Conservation (phyloP, 179 eudicot species). For the Corrigiola litoralis region DNA sequence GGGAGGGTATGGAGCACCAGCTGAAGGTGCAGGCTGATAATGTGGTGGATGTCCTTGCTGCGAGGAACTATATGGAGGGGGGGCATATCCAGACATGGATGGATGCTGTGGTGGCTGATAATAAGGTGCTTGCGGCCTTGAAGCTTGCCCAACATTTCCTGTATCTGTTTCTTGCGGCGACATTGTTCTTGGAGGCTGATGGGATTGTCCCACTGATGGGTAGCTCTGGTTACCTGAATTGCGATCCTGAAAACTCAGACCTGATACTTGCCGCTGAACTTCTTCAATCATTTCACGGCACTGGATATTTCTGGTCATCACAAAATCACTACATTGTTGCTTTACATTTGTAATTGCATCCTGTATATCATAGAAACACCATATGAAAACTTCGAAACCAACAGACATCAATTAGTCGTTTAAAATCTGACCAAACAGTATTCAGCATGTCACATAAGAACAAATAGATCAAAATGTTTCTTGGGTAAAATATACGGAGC, state of each 20-base stretch:
- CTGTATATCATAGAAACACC: conserved; percentile 38
- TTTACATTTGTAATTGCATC: conserved; percentile 89
- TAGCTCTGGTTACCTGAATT: conserved; percentile 49
- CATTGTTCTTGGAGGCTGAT: conserved; percentile 54
- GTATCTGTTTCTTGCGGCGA: conserved; percentile 47
- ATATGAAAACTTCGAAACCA: neutral
- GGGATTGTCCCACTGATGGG: conserved; percentile 54
- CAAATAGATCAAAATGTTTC: too few species aligned
- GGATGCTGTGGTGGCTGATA: conserved; percentile 43
- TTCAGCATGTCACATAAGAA: too few species aligned
- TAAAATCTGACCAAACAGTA: too few species aligned
- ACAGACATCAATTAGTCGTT: neutral
- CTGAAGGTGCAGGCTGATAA: conserved; percentile 37
- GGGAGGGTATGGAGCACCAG: conserved; percentile 46
- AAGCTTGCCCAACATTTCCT: conserved; percentile 35
- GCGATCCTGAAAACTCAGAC: conserved; percentile 83
- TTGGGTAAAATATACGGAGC: too few species aligned
- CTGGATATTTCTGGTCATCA: conserved; percentile 91
- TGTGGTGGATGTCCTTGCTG: conserved; percentile 53
- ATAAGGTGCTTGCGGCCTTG: conserved; percentile 45
- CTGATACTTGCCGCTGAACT: conserved; percentile 78
- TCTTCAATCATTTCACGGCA: conserved; percentile 96
- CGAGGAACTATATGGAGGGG: conserved; percentile 27
- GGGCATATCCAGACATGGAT: conserved; percentile 45
- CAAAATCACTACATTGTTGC: conserved; percentile 93